These are phyloP conservation scores for Lentithecium fluviatile DNA, from an alignment of 495 filamentous ascomycete species.

Conservation along the genomic window DNA sequence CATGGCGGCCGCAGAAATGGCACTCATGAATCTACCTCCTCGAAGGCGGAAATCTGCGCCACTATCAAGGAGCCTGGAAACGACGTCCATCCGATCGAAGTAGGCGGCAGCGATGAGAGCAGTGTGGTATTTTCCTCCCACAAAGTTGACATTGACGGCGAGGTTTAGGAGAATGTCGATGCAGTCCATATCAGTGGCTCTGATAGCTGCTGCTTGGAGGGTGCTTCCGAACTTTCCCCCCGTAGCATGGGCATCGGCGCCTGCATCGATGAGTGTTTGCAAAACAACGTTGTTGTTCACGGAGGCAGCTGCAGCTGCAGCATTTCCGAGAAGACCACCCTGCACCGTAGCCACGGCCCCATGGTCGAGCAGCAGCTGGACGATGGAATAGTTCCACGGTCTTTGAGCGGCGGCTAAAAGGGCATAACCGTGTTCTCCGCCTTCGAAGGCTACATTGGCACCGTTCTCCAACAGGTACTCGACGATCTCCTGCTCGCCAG, in stretches of 20 bases:
- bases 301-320: slow-evolving; percentile 8
- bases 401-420: slow-evolving; percentile 7
- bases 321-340: slow-evolving; percentile 8
- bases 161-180: slow-evolving; percentile 36
- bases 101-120: slow-evolving; percentile 36
- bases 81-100: slow-evolving; percentile 20
- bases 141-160: slow-evolving; percentile 39
- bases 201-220: slow-evolving; percentile 32
- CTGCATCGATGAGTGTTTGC: not conserved
- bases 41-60: slow-evolving; percentile 27
- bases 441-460: slow-evolving; percentile 5
- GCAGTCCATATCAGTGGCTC: slow-evolving; percentile 31
- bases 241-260: slow-evolving; percentile 6
- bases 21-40: slow-evolving; percentile 17
- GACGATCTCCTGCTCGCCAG: slow-evolving; percentile 3
- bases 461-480: slow-evolving; percentile 16
- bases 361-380: slow-evolving; percentile 12
- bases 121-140: slow-evolving; percentile 30
- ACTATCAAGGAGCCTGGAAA: slow-evolving; percentile 29
- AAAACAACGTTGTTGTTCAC: not conserved
- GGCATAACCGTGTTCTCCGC: slow-evolving; percentile 9
- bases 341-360: slow-evolving; percentile 6
- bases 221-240: slow-evolving; percentile 5
- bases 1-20: slow-evolving; percentile 11
- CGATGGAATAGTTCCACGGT: not conserved